Base-by-base conservation (phyloP, 2,329 filamentous ascomycete species). In the Ophiostoma sp. region DNA sequence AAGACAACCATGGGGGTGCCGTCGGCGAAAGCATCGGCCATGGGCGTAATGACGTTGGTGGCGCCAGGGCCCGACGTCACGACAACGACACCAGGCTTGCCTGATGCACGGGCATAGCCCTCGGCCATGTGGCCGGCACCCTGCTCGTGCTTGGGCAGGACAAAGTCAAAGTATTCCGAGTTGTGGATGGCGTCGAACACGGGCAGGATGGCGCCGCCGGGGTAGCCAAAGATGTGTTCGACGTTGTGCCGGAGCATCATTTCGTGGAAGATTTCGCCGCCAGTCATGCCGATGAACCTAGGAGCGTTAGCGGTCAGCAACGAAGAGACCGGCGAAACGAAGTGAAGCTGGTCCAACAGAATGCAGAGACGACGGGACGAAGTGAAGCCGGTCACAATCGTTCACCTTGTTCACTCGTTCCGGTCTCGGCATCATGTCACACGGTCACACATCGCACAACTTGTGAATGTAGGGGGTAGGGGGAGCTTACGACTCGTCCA, bases 111-210 rank as follows among this genome's bases (percentile, higher is more conserved):
- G 72, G 96, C 96, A 82, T 98, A 98, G 71, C 96, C 96, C 84
- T 98, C 92, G 19, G 96, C 96, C 96, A 98, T 99, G 84, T 99
- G 96, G 76, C 96, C 96, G 74, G 96, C 96, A 77, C 96, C 96
- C 84, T 99, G 96, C 85, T 98, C 96, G 84, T 99, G 96, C 83
- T 93, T 91, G 39, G 96, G 96, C 9, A 98, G 90, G 82, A 98
- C 90, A 81, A 99, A 98, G 76, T 98, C 91, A 85, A 98, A 97
- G 84, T 98, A 92, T 85, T 93, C 91, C 73, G 95, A 98, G 86
- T 98, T 97, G 88, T 97, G 97, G 81, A 99, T 98, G 80, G 96
- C 96, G 83, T 99, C 96, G 85, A 98, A 98, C 59, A 98, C 95
- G 79, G 96, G 96, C 48, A 98, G 91, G 84, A 98, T 98, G 77